Base-by-base conservation (phyloP, 257 asterid genomes). In the Penstemon davidsonii region DNA sequence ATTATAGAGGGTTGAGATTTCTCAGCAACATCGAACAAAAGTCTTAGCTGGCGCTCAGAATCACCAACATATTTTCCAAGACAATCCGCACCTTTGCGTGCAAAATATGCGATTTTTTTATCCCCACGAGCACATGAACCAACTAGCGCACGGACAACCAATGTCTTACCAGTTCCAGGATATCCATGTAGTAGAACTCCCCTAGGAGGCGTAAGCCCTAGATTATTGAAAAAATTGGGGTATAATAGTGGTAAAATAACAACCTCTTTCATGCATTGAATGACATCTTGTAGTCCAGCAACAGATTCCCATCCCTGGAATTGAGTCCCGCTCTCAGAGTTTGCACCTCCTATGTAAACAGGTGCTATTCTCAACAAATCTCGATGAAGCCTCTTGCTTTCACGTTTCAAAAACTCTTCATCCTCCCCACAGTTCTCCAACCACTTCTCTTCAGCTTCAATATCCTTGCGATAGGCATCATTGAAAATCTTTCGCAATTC, bases 51-150 rank as follows among this genome's bases (percentile, higher is more conserved):
- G 62, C 98, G 96, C 85, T 94, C 99, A 75, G 97, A 93, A 75
- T 94, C 99, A 62, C 99, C 99, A 53, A 94, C 99, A 81, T 94
- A 94, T 77, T 94, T 94, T 9, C 99, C 99, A 60, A 94, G 92
- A 81, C 99, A 94, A 73, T 94, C 99, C 53, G 99, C 99, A 67
- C 99, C 99, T 83, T 94, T 94, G 54, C 96, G 96, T 33, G 98
- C 95, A 81, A 94, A 94, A 85, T 94, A 94, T 73, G 99, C 99
- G 60, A 94, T 94, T 69, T 85, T 86, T 80, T 82, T 87, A 70
- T 94, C 98, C 54, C 99, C 98, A 59, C 91, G 95, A 73, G 99
- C 95, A 80, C 97, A 94, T 60, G 96, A 81, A 69, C 99, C 99
- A 83, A 94, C 94, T 62, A 94, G 84, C 8, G 98, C 97, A 62